Evolutionary conservation across 768 basidiomycete genomes (phyloP), one percentile per base, ranked within the genome.

Genomic region (Pleurotus citrinopileatus): DNA sequence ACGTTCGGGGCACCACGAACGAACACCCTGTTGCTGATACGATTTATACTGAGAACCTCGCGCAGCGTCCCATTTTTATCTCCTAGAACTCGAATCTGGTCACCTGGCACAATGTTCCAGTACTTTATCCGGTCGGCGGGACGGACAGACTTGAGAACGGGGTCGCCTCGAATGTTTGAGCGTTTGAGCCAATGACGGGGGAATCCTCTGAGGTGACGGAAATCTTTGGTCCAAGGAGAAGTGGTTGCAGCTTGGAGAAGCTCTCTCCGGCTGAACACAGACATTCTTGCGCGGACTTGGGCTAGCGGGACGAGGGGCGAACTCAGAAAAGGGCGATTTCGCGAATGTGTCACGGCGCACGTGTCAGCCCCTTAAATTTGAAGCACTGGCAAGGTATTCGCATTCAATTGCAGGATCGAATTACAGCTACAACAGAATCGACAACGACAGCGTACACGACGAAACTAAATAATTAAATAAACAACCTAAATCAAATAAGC

Each of bases 81-180:
- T 22, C 88, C 87, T 5, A 81, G 78, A 53, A 91, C 58, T 46
- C 86, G 80, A 62, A 94, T 82, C 52, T 78, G 80, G 71, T 94
- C 91, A 5, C 91, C 91, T 4, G 92, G 89, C 28, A 91, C 86
- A 56, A 94, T 80, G 63, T 93, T 94, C 91, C 91, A 94, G 64
- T 81, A 82, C 66, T 90, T 87, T 50, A 94, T 87, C 43, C 91
- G 77, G 61, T 91, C 86, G 54, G 77, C 75, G 9, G 81, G 77
- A 10, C 78, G 75, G 42, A 81, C 83, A 36, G 79, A 78, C 65
- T 87, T 88, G 52, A 76, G 57, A 55, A 68, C 65, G 34, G 0
- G 70, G 59, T 73, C 67, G 64, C 80, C 79, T 40, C 70, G 67
- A 57, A 72, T 76, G 12, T 73, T 70, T 57, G 63, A 64, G 47